Evolutionary conservation across 805 yeast genomes (phyloP), one percentile per base, ranked within the genome.

Genomic region (Candida qinlingensis): DNA sequence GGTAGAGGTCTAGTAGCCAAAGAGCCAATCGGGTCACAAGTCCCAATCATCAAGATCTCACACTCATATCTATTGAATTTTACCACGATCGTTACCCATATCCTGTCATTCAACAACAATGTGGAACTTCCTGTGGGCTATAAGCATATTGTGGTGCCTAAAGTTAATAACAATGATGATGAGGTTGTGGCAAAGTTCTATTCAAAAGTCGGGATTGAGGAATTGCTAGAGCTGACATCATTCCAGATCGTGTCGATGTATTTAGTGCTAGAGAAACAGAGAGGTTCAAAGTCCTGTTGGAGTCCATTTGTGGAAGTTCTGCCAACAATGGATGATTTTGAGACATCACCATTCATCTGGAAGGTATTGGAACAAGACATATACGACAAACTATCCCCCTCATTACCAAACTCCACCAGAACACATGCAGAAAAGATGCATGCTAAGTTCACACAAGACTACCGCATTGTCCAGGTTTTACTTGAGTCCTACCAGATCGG

Each of bases 1-100:
- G 96, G 96, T 13, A 74, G 90, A 61, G 87, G 88, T 48, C 73
- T 88, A 28, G 67, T 74, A 55, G 74, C 84, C 25, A 48, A 25
- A 4, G 59, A 60, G 0, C 44, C 49, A 2, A 58, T 88, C n/a
- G 54, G 50, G 4, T 54, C 58, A 10, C 66, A 73, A 42, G 79
- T 78, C 46, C 61, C 63, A 12, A 57, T 87, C 13, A 69, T 86
- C 6, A 71, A 73, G 41, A 77, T 87, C 13, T 83, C 88, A 1
- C 78, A 74, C 27, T 65, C 76, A 0, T 78, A 71, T 55, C 74
- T 86, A 51, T 57, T 87, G 39, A 87, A 86, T 60, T 75, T 70
- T 57, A 66, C 78, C 35, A 74, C 86, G 0, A 75, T 78, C 3
- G 51, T 79, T 7, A 65, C 66, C 12, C 78, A 77, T 60, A 68